Percentiles rank a stretch among this genome's conserved stretches.
These are phyloP conservation scores for Pseudozyma flocculosa DNA, from an alignment of 1,284 basidiomycete genomes.

Conservation along the genomic window DNA sequence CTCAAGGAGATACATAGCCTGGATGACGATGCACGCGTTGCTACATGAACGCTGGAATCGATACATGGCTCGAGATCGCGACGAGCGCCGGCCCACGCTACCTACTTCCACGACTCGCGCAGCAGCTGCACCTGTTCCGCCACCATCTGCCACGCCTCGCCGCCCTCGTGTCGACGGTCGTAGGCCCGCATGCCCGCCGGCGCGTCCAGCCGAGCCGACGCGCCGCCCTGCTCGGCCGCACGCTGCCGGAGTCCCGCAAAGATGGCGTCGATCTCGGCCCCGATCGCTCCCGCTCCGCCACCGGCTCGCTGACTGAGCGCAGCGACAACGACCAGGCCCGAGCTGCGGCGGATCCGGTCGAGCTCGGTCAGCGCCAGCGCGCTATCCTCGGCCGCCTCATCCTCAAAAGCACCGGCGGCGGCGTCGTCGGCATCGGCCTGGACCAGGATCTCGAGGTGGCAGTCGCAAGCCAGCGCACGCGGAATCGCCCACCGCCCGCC, in stretches of 20 bases:
- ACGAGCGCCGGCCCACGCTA: too few species aligned
- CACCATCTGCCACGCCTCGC: slow-evolving; percentile 4
- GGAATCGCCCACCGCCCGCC: slow-evolving; percentile 17
- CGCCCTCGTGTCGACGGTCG: slow-evolving; percentile 4
- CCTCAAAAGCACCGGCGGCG: not conserved
- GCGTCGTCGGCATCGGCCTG: not conserved
- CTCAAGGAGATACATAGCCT: too few species aligned
- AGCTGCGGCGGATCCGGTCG: slow-evolving; percentile 12
- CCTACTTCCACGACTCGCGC: too few species aligned
- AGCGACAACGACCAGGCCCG: slow-evolving; percentile 15
- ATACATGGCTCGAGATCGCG: too few species aligned
- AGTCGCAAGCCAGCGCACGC: slow-evolving; percentile 30
- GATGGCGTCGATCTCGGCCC: not conserved
- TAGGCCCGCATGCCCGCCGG: slow-evolving; percentile 26
- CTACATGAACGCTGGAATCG: too few species aligned
- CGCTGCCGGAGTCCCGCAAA: not conserved
- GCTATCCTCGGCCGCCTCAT: not conserved
- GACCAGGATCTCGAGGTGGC: slow-evolving; percentile 20
- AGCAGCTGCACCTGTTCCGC: not conserved
- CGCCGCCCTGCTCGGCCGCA: too few species aligned
- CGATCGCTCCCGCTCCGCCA: too few species aligned
- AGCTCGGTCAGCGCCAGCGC: slow-evolving; percentile 6
- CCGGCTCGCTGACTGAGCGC: not conserved
- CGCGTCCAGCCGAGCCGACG: slow-evolving; percentile 2
- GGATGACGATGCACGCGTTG: too few species aligned